A percentile compares a stretch with the other conserved stretches of the same genome.
Evolutionary conservation across 257 asterid genomes (phyloP).

Genomic region (Prunella vulgaris): DNA sequence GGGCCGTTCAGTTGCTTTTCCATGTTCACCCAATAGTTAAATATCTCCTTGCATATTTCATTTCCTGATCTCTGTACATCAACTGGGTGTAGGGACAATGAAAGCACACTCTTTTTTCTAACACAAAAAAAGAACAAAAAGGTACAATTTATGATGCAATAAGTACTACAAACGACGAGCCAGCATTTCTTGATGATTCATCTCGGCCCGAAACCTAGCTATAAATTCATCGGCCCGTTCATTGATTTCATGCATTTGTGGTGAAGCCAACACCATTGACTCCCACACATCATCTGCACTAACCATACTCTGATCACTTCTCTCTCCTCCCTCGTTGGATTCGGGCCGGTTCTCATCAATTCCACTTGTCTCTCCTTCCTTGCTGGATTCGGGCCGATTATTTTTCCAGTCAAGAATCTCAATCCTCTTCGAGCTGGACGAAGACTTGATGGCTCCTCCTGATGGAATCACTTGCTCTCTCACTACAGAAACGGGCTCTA

Average conservation of each 20-base stretch:
- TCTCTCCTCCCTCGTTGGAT: neutral
- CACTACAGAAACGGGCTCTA: constrained; percentile 28
- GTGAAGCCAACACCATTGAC: constrained; percentile 55
- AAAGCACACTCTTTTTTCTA: neutral
- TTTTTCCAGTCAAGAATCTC: neutral
- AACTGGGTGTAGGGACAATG: neutral
- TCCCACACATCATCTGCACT: constrained; percentile 91
- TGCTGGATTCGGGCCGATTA: neutral
- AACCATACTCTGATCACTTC: neutral
- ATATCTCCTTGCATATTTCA: neutral
- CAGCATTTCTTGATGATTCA: constrained; percentile 39
- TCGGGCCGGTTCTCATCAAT: neutral
- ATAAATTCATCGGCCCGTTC: constrained; percentile 88
- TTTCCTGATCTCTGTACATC: constrained; percentile 6
- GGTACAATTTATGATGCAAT: neutral
- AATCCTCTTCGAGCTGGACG: neutral
- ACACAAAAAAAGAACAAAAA: neutral
- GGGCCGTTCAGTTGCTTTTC: too few species aligned
- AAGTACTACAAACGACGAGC: constrained; percentile 31
- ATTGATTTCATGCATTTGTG: constrained; percentile 61
- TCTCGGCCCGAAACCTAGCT: constrained; percentile 54
- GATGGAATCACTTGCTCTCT: constrained; percentile 10
- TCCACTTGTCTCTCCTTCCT: neutral
- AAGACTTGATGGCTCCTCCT: neutral
- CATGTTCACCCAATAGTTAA: too few species aligned